Conservation (phyloP, 768 basidiomycete genomes). For the Boletus edulis region DNA sequence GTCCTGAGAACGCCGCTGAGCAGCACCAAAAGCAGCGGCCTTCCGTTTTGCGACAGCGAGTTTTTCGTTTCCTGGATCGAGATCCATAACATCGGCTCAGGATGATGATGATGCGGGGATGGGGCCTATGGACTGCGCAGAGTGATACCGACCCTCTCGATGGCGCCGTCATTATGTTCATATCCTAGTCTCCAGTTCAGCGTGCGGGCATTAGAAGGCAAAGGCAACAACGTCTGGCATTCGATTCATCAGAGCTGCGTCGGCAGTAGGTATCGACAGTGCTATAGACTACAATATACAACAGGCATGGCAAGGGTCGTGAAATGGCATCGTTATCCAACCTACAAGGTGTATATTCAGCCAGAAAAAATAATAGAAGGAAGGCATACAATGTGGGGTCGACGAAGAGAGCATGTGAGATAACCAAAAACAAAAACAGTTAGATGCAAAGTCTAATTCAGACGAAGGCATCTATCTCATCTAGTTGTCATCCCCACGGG, state of each 20-base stretch:
- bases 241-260: slow-evolving; percentile 16
- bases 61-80: slow-evolving; percentile 23
- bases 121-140: slow-evolving; percentile 9
- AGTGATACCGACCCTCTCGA: not conserved
- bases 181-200: not conserved
- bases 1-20: slow-evolving; percentile 32
- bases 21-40: slow-evolving; percentile 24
- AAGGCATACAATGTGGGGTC: slow-evolving; percentile 16
- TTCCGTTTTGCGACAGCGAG: slow-evolving; percentile 31
- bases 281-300: slow-evolving; percentile 30
- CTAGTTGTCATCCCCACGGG: slow-evolving; percentile 33
- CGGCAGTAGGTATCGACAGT: slow-evolving; percentile 30
- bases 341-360: slow-evolving; percentile 30
- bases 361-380: not conserved
- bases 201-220: not conserved
- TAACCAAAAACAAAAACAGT: slow-evolving; percentile 16
- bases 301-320: slow-evolving; percentile 20
- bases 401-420: slow-evolving; percentile 14
- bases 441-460: slow-evolving; percentile 12
- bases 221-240: slow-evolving; percentile 24
- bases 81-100: slow-evolving; percentile 28
- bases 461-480: slow-evolving; percentile 19
- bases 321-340: slow-evolving; percentile 19
- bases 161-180: slow-evolving; percentile 1
- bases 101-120: slow-evolving; percentile 23